Evolutionary conservation across 495 filamentous ascomycete genomes (phyloP).

Genomic region (Aspergillus hancockii): DNA sequence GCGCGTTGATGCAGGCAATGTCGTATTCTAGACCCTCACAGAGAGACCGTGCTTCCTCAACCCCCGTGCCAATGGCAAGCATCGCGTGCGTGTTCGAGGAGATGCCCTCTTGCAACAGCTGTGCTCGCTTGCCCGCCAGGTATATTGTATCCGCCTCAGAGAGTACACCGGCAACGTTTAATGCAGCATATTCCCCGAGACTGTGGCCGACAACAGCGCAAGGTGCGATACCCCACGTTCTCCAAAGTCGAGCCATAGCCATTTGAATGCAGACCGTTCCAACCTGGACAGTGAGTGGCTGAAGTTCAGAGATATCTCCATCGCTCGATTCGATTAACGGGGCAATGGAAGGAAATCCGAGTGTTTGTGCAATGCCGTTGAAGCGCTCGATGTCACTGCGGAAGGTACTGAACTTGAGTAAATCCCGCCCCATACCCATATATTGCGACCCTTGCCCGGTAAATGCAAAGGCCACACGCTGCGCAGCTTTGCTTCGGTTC

Average conservation of each 20-base stretch:
- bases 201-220: slow-evolving; percentile 81
- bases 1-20: slow-evolving; percentile 56
- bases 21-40: slow-evolving; percentile 36
- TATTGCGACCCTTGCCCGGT: slow-evolving; percentile 71
- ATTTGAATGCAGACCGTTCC: slow-evolving; percentile 79
- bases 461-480: slow-evolving; percentile 58
- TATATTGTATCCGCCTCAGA: slow-evolving; percentile 79
- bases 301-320: slow-evolving; percentile 48
- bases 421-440: slow-evolving; percentile 25
- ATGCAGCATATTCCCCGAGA: slow-evolving; percentile 83
- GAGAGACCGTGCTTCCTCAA: slow-evolving; percentile 32
- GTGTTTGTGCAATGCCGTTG: slow-evolving; percentile 63
- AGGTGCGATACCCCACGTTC: slow-evolving; percentile 73
- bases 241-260: slow-evolving; percentile 79
- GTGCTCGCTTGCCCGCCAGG: slow-evolving; percentile 74
- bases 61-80: slow-evolving; percentile 48
- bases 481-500: neutral
- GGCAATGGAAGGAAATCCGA: slow-evolving; percentile 68
- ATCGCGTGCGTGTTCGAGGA: slow-evolving; percentile 67
- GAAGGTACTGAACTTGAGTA: slow-evolving; percentile 32
- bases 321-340: slow-evolving; percentile 56
- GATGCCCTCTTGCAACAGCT: slow-evolving; percentile 73
- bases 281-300: slow-evolving; percentile 75
- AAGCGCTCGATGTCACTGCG: slow-evolving; percentile 28
- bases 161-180: slow-evolving; percentile 78